Conservation (phyloP, 2,329 filamentous ascomycete genomes). For the Aspergillus proliferans region DNA sequence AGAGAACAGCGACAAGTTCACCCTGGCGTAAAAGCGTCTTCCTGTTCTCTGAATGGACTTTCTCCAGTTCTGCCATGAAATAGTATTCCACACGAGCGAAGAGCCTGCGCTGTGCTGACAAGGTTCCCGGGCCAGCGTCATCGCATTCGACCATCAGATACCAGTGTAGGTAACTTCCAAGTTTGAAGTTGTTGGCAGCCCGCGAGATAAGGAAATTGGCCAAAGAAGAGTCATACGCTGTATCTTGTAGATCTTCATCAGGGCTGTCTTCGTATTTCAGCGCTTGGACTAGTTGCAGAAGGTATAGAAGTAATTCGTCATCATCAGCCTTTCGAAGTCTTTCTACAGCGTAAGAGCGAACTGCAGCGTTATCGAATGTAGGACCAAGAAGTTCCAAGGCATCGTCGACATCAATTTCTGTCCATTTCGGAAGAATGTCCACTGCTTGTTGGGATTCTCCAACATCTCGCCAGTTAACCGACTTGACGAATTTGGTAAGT, state of each 20-base stretch:
- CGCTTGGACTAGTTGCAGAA: conserved; percentile 90
- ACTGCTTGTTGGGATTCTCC: conserved; percentile 83
- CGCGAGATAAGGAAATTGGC: conserved; percentile 83
- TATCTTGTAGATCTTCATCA: conserved; percentile 55
- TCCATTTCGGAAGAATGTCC: conserved; percentile 87
- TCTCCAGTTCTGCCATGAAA: conserved; percentile 84
- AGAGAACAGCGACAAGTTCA: conserved; percentile 79
- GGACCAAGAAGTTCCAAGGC: conserved; percentile 89
- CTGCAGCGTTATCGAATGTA: conserved; percentile 79
- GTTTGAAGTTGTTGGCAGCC: conserved; percentile 77
- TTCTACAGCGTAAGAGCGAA: conserved; percentile 89
- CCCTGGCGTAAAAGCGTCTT: conserved; percentile 77
- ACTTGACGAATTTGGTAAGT: conserved; percentile 96
- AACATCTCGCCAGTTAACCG: conserved; percentile 85
- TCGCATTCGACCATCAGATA: conserved; percentile 98
- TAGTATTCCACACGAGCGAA: conserved; percentile 93
- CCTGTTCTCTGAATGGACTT: conserved; percentile 65
- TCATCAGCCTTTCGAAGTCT: conserved; percentile 87
- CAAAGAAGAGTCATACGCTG: conserved; percentile 70
- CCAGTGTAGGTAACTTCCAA: conserved; percentile 96
- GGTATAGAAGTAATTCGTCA: conserved; percentile 80
- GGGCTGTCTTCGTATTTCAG: conserved; percentile 84
- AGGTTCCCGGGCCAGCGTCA: conserved; percentile 69
- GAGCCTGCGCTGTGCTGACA: conserved; percentile 69
- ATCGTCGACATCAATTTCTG: conserved; percentile 93